Evolutionary conservation across 106 monocot genomes (phyloP), one percentile per base, ranked within the genome.

Genomic region (Vanilla planifolia): DNA sequence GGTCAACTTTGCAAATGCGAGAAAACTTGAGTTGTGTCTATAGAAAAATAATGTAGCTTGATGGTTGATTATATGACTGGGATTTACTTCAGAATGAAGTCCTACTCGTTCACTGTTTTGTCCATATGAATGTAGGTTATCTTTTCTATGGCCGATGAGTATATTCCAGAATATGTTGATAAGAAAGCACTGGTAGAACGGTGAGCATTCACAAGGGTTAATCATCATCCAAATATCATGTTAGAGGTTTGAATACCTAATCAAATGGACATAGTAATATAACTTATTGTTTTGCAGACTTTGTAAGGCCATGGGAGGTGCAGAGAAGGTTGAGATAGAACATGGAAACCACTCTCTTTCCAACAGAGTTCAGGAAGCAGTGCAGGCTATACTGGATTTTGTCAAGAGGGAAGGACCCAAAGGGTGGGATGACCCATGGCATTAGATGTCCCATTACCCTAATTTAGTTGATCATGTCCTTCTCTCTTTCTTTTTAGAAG

Each of bases 371-470:
- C 62, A 85, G 64, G 96, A 98, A 63, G 87, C 80, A 26, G 91
- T 92, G 22, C 67, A 74, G n/a, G 88, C 96, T 23, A 85, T 98
- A 46, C 1, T 92, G 47, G 91, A 82, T 55, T 98, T 98, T 75
- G 79, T 98, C 15, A 92, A 75, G 73, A 84, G 96, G 48, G 96
- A 88, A 41, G 96, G 91, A 15, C 91, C 92, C 1, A 92, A 77
- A 67, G 96, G 96, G 4, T 91, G 96, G 96, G 96, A 98, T 55
- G 96, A 98, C 53, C 96, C 96, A 34, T 98, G 96, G 96, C 80
- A 69, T 42, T 98, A 86, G 59, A 27, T 68, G 11, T 57, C 24
- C 32, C 20, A 15, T 34, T 50, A 10, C 0, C 26, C 50, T n/a
- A 26, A 50, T 50, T 50, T 11, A 50, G 24, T 50, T 50, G 8